Evolutionary conservation across 2,329 filamentous ascomycete species (phyloP).

Genomic region (Zasmidium cellare): DNA sequence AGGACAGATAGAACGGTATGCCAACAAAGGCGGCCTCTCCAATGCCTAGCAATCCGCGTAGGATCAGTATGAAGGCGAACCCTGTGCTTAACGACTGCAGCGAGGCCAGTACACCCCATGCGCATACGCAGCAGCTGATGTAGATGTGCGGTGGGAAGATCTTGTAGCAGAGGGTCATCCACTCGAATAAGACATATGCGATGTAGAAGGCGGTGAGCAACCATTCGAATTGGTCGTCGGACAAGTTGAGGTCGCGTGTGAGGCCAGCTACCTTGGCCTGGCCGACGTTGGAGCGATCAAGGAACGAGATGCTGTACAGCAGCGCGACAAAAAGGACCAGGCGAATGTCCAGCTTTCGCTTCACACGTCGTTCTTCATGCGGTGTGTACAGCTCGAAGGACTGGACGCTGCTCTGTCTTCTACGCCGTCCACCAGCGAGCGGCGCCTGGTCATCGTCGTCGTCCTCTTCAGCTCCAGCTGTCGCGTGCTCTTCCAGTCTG

Average conservation of each 20-base stretch:
- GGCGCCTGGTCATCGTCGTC: slow-evolving; percentile 19
- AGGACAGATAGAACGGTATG: slow-evolving; percentile 64
- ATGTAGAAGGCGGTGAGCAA: slow-evolving; percentile 64
- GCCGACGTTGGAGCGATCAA: slow-evolving; percentile 77
- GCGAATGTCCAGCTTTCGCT: slow-evolving; percentile 70
- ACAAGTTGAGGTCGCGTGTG: slow-evolving; percentile 54
- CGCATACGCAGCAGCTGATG: slow-evolving; percentile 64
- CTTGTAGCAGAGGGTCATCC: slow-evolving; percentile 62
- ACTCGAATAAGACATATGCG: slow-evolving; percentile 65
- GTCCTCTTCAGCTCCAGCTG: slow-evolving; percentile 7
- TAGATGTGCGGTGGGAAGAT: slow-evolving; percentile 63
- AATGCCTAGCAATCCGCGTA: slow-evolving; percentile 59
- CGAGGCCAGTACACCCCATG: slow-evolving; percentile 78
- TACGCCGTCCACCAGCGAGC: slow-evolving; percentile 26
- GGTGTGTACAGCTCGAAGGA: slow-evolving; percentile 57
- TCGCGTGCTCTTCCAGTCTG: background rate
- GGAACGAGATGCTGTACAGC: slow-evolving; percentile 80
- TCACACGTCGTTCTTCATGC: slow-evolving; percentile 60
- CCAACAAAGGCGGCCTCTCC: slow-evolving; percentile 65
- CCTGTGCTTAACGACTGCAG: slow-evolving; percentile 58
- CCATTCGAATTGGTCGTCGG: slow-evolving; percentile 60
- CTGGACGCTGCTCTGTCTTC: slow-evolving; percentile 30
- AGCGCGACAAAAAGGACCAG: slow-evolving; percentile 79
- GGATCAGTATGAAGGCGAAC: slow-evolving; percentile 58
- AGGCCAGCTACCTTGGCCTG: slow-evolving; percentile 65